Conservation (phyloP, 805 yeast genomes). For the Saccharomycopsis sp. region DNA sequence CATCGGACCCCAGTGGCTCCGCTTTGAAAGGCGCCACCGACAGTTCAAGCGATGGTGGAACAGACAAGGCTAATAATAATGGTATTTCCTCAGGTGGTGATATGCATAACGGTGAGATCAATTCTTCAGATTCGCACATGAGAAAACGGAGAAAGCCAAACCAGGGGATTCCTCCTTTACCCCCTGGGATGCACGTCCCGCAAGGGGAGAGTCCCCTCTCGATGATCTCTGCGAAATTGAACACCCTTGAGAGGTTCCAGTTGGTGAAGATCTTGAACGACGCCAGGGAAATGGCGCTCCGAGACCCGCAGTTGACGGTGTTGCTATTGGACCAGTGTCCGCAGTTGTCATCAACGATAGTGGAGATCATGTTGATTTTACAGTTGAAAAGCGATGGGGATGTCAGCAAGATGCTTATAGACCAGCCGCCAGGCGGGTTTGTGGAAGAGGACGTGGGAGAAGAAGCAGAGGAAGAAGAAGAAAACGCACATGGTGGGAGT, state of each 20-base stretch:
- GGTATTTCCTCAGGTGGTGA: background rate
- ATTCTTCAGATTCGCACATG: background rate
- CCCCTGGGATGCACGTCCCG: conserved; percentile 41
- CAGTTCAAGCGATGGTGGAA: conserved; percentile 11
- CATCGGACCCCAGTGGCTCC: no score
- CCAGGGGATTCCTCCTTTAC: conserved; percentile 40
- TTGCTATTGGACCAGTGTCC: conserved; percentile 62
- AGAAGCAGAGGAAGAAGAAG: background rate
- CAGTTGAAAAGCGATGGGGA: conserved; percentile 28
- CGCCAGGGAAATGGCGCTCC: conserved; percentile 47
- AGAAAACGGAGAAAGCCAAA: conserved; percentile 16
- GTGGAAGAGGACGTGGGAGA: background rate
- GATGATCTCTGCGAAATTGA: conserved; percentile 39
- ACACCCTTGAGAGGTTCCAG: conserved; percentile 38
- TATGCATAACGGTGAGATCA: no score
- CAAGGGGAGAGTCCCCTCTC: conserved; percentile 28
- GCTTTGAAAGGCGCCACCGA: conserved; percentile 7
- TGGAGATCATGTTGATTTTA: conserved; percentile 52
- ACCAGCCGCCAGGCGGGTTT: conserved; percentile 20
- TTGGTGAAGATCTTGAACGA: conserved; percentile 45
- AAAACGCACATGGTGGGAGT: background rate
- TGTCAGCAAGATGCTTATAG: conserved; percentile 21
- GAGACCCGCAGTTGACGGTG: conserved; percentile 49
- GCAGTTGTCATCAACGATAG: conserved; percentile 73
- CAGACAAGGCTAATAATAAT: background rate